Percentiles rank a stretch among this genome's conserved stretches.
These are phyloP conservation scores for Perkinsus marinus DNA, from an alignment of 169 alveolate genomes.

Conservation along the genomic window DNA sequence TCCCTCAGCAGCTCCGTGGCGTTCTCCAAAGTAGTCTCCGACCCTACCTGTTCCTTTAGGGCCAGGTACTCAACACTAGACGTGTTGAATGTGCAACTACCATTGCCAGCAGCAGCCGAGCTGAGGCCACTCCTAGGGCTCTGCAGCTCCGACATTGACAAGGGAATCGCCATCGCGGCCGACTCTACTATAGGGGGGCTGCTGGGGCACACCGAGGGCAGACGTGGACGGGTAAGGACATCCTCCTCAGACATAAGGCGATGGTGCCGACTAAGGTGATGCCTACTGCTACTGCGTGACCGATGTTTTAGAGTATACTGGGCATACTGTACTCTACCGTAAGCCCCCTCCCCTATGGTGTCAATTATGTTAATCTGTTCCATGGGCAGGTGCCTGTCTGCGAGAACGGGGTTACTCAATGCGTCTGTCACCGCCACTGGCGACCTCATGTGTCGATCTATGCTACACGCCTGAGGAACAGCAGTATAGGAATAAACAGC, in stretches of 20 bases:
- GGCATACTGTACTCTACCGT: background rate
- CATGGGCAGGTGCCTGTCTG: background rate
- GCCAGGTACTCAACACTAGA: background rate
- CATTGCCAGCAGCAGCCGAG: background rate
- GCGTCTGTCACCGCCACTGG: background rate
- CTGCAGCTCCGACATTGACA: background rate
- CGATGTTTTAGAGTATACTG: background rate
- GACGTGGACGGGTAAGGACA: background rate
- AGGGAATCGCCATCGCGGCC: background rate
- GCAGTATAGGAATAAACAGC: background rate
- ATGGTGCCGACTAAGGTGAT: background rate
- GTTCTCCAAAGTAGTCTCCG: background rate
- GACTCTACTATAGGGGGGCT: background rate
- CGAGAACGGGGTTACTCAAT: background rate
- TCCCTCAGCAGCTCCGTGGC: background rate
- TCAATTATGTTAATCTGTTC: background rate
- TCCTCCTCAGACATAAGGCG: background rate
- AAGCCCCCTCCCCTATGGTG: background rate
- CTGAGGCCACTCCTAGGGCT: background rate
- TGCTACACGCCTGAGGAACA: background rate
- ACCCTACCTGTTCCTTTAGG: background rate
- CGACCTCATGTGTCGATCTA: background rate
- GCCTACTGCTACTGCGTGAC: background rate
- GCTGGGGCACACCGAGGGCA: background rate
- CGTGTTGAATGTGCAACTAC: background rate